Conservation (phyloP, 805 yeast genomes). For the Debaryomyces prosopidis region DNA sequence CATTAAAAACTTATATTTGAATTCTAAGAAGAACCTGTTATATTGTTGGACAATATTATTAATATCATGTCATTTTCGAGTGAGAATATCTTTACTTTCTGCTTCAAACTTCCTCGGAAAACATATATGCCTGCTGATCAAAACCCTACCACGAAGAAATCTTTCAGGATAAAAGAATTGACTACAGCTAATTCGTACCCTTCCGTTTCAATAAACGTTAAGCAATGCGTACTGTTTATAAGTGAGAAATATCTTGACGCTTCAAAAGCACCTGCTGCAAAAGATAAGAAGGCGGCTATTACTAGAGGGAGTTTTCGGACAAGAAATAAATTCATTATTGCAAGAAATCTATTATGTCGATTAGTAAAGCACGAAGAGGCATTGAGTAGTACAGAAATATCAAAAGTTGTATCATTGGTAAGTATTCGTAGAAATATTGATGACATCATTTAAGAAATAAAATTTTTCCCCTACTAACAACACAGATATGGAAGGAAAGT, state of each 20-base stretch:
- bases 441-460: too few species aligned
- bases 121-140: not conserved
- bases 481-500: constrained; percentile 19
- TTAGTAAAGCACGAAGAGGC: constrained; percentile 7
- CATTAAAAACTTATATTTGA: too few species aligned
- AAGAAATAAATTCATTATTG: constrained; percentile 21
- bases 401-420: constrained; percentile 14
- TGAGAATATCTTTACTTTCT: not conserved
- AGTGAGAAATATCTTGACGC: constrained; percentile 6
- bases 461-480: constrained; percentile 8
- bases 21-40: too few species aligned
- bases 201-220: constrained; percentile 6
- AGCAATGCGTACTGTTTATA: not conserved
- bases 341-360: constrained; percentile 16
- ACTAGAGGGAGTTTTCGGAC: constrained; percentile 9
- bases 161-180: constrained; percentile 1
- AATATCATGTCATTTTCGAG: not conserved
- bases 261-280: not conserved
- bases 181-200: constrained; percentile 8
- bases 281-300: not conserved
- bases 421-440: not conserved
- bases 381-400: constrained; percentile 8
- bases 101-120: constrained; percentile 5
- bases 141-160: not conserved
- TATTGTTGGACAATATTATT: not conserved